phyloP scores from a whole-genome alignment of 768 basidiomycete genomes.

The Cystofilobasidium ferigula region DNA sequence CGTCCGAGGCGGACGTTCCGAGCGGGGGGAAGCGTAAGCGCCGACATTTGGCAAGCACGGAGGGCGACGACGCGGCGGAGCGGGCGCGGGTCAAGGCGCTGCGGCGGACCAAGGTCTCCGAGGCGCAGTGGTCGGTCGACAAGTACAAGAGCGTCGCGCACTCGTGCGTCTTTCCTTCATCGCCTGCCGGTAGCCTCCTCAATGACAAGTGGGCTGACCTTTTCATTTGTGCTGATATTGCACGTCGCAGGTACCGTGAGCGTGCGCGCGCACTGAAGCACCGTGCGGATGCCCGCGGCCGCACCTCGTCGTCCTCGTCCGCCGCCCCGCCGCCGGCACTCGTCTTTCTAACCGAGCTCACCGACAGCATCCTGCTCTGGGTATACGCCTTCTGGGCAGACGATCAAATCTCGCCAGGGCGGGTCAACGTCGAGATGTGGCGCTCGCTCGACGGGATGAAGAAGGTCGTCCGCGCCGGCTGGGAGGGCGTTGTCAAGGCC shows the following conservation, averaged over 20 bases:
- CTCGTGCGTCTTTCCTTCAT: neutral
- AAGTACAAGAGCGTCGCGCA: constrained; percentile 10
- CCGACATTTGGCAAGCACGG: too few species aligned
- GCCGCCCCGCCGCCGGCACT: constrained; percentile 7
- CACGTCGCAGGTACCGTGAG: constrained; percentile 11
- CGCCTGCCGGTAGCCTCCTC: neutral
- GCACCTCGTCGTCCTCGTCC: constrained; percentile 5
- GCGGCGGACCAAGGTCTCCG: neutral
- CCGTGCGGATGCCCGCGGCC: constrained; percentile 19
- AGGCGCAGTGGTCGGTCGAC: constrained; percentile 10
- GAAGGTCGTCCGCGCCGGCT: constrained; percentile 17
- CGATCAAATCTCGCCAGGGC: constrained; percentile 19
- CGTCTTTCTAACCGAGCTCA: constrained; percentile 20
- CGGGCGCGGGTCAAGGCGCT: too few species aligned
- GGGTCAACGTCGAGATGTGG: constrained; percentile 25
- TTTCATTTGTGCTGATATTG: neutral
- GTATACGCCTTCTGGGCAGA: constrained; percentile 27
- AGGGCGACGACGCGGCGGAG: neutral
- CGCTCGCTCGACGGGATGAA: constrained; percentile 24
- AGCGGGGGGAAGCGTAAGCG: constrained; percentile 1
- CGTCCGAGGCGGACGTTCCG: constrained; percentile 16
- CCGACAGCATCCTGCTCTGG: constrained; percentile 26
- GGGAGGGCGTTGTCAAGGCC: constrained; percentile 22
- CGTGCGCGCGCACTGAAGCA: constrained; percentile 19
- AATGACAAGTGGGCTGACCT: neutral